Evolutionary conservation across 805 yeast species (phyloP).

Genomic region (Saccharomycopsis capsularis): DNA sequence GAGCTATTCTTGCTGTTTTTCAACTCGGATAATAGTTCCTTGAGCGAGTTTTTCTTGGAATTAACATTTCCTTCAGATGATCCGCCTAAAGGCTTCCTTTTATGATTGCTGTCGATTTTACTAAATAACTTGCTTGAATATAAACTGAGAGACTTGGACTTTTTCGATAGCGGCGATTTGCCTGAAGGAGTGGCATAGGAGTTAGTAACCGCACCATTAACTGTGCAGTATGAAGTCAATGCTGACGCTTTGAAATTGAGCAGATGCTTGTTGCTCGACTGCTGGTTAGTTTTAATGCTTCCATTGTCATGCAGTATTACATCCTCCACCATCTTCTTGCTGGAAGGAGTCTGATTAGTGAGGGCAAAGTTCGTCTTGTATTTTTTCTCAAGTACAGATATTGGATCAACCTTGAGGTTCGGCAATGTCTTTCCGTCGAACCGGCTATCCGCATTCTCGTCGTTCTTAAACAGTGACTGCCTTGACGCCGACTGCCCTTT

Average conservation of each 20-base stretch:
- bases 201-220: background rate
- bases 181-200: background rate
- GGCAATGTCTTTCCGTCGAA: background rate
- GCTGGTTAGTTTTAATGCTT: background rate
- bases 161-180: slow-evolving; percentile 2
- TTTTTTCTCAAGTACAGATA: slow-evolving; percentile 15
- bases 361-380: slow-evolving; percentile 18
- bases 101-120: background rate
- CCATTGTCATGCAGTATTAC: background rate
- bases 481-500: no score
- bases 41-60: slow-evolving; percentile 6
- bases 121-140: slow-evolving; percentile 11
- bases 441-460: background rate
- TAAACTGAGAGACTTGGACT: slow-evolving; percentile 5
- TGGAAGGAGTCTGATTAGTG: slow-evolving; percentile 9
- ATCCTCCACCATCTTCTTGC: background rate
- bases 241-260: no score
- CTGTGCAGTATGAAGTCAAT: no score
- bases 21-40: slow-evolving; percentile 15
- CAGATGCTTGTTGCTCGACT: background rate
- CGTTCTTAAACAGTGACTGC: no score
- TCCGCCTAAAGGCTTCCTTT: background rate
- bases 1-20: background rate
- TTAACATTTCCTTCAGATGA: background rate
- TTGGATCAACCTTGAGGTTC: slow-evolving; percentile 16